Evolutionary conservation across 805 yeast genomes (phyloP).

Genomic region (Yamadazyma olivae): DNA sequence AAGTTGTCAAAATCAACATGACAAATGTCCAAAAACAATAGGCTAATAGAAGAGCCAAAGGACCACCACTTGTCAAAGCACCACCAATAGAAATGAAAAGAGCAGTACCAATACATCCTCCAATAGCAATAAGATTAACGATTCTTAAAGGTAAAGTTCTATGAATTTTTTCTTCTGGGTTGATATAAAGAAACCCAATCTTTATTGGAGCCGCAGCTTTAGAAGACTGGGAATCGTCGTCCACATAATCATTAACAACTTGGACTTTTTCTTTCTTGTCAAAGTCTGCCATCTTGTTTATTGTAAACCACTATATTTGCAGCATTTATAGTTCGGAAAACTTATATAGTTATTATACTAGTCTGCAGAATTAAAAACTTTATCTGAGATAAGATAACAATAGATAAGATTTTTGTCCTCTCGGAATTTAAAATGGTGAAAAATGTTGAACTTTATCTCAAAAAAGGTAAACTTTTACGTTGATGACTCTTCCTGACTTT

Average conservation of each 20-base stretch:
- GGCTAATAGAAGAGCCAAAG: slow-evolving; percentile 30
- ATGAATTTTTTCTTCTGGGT: slow-evolving; percentile 8
- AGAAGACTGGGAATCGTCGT: background rate
- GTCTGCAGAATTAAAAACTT: no score
- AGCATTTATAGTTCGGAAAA: no score
- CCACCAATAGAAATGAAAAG: slow-evolving; percentile 33
- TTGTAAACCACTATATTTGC: no score
- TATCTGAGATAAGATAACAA: no score
- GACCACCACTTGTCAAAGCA: slow-evolving; percentile 28
- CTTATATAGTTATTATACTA: no score
- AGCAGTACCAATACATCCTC: slow-evolving; percentile 35
- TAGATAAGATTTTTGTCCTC: no score
- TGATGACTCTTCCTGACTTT: no score
- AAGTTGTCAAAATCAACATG: slow-evolving; percentile 29
- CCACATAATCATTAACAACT: background rate
- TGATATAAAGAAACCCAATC: slow-evolving; percentile 4
- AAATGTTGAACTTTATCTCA: no score
- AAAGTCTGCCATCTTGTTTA: no score
- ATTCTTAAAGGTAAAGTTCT: slow-evolving; percentile 8
- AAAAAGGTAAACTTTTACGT: no score
- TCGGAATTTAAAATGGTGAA: no score
- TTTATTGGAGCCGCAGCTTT: background rate
- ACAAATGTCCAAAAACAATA: slow-evolving; percentile 32
- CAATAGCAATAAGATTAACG: slow-evolving; percentile 15
- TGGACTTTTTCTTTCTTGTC: slow-evolving; percentile 1